These are phyloP conservation scores for Cercophora newfieldiana DNA, from an alignment of 495 filamentous ascomycete genomes.

Conservation along the genomic window DNA sequence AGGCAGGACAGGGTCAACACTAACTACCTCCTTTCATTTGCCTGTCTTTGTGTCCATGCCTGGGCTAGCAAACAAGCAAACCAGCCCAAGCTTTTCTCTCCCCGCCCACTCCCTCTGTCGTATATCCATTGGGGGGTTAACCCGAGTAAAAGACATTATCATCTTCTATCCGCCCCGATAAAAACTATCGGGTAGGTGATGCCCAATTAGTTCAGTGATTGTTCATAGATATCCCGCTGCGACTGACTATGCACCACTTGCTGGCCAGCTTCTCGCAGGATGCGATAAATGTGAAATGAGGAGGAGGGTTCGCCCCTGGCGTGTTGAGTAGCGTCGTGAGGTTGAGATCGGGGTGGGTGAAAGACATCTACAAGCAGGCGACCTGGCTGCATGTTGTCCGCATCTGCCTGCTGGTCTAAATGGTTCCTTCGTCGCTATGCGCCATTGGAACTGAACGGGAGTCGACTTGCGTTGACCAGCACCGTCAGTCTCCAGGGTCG, in stretches of 20 bases:
- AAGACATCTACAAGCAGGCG: no score
- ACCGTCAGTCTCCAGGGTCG: background rate
- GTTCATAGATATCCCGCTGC: background rate
- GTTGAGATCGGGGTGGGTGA: no score
- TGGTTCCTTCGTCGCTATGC: no score
- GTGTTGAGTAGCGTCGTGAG: no score
- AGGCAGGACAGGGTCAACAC: background rate
- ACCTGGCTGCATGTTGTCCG: no score
- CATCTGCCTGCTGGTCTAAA: no score
- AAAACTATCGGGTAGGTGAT: background rate
- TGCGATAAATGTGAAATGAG: background rate
- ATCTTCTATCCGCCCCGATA: background rate
- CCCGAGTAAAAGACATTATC: background rate
- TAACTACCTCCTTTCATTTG: no score
- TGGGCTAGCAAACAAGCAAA: background rate
- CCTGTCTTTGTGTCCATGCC: background rate
- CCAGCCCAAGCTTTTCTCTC: background rate
- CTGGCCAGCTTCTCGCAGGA: background rate
- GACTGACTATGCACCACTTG: background rate
- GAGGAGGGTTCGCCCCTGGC: background rate
- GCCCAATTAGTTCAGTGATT: background rate
- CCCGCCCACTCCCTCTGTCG: background rate
- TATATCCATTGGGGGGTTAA: background rate
- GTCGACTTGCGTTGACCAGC: no score
- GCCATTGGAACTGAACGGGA: no score